A percentile compares a stretch with the other conserved stretches of the same genome.
Conservation (phyloP, 1,284 basidiomycete genomes). For the Cryptococcus jaspeensis region DNA sequence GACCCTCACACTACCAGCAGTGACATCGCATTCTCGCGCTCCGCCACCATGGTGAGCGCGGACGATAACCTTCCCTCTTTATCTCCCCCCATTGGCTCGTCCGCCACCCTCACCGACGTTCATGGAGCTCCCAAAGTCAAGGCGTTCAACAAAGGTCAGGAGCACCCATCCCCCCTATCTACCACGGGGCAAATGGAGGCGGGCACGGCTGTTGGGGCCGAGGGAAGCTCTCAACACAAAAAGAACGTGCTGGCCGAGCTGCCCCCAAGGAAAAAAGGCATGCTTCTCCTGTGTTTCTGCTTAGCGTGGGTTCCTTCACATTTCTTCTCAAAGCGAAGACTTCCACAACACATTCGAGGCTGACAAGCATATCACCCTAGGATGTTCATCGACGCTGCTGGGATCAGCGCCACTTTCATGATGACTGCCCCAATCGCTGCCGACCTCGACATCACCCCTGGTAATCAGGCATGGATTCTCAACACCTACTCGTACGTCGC, state of each 20-base stretch:
- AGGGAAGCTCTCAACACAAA: conserved; percentile 5
- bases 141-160: background rate
- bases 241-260: conserved; percentile 29
- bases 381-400: conserved; percentile 45
- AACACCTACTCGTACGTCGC: conserved; percentile 31
- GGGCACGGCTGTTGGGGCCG: conserved; percentile 7
- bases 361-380: too few species aligned
- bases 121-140: background rate
- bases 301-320: conserved; percentile 15
- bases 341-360: conserved; percentile 15
- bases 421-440: conserved; percentile 44
- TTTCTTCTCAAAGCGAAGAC: background rate
- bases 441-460: conserved; percentile 32
- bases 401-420: conserved; percentile 41
- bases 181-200: conserved; percentile 16
- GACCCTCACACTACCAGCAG: too few species aligned
- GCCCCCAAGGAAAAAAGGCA: conserved; percentile 25
- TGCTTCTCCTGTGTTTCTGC: conserved; percentile 41
- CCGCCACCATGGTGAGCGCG: conserved; percentile 12
- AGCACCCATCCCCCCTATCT: conserved; percentile 15
- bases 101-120: conserved; percentile 15
- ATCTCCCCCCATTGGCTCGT: background rate
- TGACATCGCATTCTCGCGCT: conserved; percentile 16
- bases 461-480: conserved; percentile 43
- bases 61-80: conserved; percentile 2